Base-by-base conservation (phyloP, 2,329 filamentous ascomycete species). In the Xylaria polymorpha region DNA sequence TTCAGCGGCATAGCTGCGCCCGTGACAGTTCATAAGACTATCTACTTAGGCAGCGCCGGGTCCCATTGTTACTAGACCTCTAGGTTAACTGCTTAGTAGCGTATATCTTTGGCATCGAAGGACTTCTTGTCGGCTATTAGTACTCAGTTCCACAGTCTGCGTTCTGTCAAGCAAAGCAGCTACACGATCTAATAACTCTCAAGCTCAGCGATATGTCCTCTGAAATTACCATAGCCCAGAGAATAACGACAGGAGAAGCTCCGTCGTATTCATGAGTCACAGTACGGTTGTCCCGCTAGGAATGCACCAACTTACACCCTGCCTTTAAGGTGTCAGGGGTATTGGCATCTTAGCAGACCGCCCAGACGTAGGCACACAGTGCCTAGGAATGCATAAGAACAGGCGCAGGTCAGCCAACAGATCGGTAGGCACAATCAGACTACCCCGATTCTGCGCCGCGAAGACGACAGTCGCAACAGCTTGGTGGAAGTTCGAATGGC, bases 271-370 rank as follows among this genome's bases (percentile, higher is more conserved):
- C 10, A 35, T 57, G 35, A 57, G 15, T 57, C 53, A 20, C 39
- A 57, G 20, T 57, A 57, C 35, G 35, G 53, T 7, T 57, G 53
- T 2, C 35, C 35, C 6, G 32, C 53, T 41, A 57, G 18, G 35
- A 57, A 57, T 9, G 25, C 53, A 18, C 35, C 53, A 57, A 22
- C n/a, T 57, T 57, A 57, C 35, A 57, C 35, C 53, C 20, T 57
- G 35, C 32, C 53, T 57, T 57, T n/a, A 55, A 55, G 8, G 51
- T 39, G 51, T 55, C 51, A 18, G 51, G 51, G 6, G 51, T 37
- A 37, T 55, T 55, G 4, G 51, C 51, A 10, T 37, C 32, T 55
- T 8, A 55, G 51, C 22, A 32, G 50, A 2, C 8, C 4, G 12
- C 18, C 4, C 37, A 18, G n/a, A 29, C 20, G 9, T 8, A 6